phyloP scores from a whole-genome alignment of 345 rosid genomes.

The Bretschneidera sinensis region DNA sequence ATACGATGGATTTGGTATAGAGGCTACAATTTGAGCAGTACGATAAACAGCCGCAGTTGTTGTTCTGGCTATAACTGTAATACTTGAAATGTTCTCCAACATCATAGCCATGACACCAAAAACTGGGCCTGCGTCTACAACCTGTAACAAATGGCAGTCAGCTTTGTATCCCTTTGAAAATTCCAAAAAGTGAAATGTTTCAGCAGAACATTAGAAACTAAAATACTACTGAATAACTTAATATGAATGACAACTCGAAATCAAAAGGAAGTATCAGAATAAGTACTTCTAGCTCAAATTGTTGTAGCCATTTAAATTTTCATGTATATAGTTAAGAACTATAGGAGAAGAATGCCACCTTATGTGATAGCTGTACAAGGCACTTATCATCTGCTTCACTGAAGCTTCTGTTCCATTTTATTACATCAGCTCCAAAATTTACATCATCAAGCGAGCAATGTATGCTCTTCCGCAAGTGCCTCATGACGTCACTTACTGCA shows the following conservation, averaged over 20 bases:
- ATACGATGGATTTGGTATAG: conserved; percentile 74
- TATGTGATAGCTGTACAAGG: conserved; percentile 63
- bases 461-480: conserved; percentile 86
- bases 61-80: conserved; percentile 69
- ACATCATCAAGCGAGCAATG: conserved; percentile 74
- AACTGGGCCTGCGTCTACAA: conserved; percentile 93
- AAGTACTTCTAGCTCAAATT: neutral
- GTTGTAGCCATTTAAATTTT: too few species aligned
- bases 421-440: conserved; percentile 52
- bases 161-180: conserved; percentile 14
- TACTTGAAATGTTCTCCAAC: conserved; percentile 81
- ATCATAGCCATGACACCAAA: conserved; percentile 86
- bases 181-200: neutral
- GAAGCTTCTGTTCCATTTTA: conserved; percentile 52
- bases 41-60: conserved; percentile 79
- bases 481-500: conserved; percentile 75
- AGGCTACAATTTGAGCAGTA: conserved; percentile 88
- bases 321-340: too few species aligned
- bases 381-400: conserved; percentile 76
- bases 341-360: conserved; percentile 38
- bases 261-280: conserved; percentile 6
- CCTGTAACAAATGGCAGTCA: conserved; percentile 38
- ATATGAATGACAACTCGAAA: conserved; percentile 10
- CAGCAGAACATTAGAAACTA: neutral
- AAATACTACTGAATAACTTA: neutral